Conservation (phyloP, 768 basidiomycete genomes). For the Kwoniella sp. region DNA sequence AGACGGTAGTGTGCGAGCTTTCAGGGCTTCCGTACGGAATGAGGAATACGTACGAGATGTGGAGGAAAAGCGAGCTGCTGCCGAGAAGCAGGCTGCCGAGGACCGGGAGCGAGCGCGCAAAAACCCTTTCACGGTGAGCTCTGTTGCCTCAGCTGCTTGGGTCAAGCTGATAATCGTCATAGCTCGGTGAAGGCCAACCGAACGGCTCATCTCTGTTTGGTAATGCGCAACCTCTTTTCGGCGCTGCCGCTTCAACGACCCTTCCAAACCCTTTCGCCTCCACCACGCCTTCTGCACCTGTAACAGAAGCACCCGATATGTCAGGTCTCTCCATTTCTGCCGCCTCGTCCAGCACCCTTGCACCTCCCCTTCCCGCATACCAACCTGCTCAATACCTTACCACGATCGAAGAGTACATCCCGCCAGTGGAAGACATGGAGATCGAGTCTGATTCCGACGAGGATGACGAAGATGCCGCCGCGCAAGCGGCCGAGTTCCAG, state of each 20-base stretch:
- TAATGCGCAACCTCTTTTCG: constrained; percentile 20
- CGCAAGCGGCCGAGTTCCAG: constrained; percentile 45
- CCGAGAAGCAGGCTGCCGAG: constrained; percentile 25
- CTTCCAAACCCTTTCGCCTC: constrained; percentile 28
- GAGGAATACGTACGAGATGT: constrained; percentile 47
- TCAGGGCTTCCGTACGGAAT: constrained; percentile 43
- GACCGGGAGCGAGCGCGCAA: constrained; percentile 37
- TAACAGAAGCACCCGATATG: constrained; percentile 15
- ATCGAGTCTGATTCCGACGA: constrained; percentile 17
- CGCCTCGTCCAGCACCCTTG: constrained; percentile 18
- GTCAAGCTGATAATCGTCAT: neutral
- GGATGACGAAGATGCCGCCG: constrained; percentile 53
- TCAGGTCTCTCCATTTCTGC: constrained; percentile 24
- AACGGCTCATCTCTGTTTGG: constrained; percentile 33
- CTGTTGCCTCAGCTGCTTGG: neutral
- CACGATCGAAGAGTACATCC: constrained; percentile 46
- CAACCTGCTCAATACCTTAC: constrained; percentile 46
- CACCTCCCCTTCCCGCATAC: constrained; percentile 46
- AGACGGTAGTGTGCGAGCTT: constrained; percentile 46
- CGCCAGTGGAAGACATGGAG: constrained; percentile 28
- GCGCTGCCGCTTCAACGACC: constrained; percentile 1
- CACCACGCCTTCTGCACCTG: constrained; percentile 2
- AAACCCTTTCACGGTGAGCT: constrained; percentile 46
- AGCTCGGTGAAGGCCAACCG: constrained; percentile 3
- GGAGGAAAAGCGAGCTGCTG: constrained; percentile 25